Base-by-base conservation (phyloP, 768 basidiomycete species). In the Bullera alba region DNA sequence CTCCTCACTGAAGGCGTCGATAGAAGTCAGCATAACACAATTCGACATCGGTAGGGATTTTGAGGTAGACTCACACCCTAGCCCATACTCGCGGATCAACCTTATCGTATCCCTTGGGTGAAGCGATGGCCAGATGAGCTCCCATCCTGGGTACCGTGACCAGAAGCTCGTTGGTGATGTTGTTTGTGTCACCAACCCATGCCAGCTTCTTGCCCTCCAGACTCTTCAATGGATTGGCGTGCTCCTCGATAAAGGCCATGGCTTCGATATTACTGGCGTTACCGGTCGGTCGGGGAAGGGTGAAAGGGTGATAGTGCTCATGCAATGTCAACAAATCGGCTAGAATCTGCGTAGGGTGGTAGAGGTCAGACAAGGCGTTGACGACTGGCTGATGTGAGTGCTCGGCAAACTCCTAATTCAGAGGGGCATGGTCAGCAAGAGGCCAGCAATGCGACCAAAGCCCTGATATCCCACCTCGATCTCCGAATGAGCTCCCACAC, bases 141-240 rank as follows among this genome's bases (percentile, higher is more conserved):
- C 95, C 95, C 2, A 97, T 75, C 37, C 93, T 83, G 28, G 92
- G 93, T 67, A 85, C 87, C 5, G 89, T 83, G 58, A 97, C 93
- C 26, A 97, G 83, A 87, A 97, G 91, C 72, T 96, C 95, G 71
- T 97, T 87, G 50, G 95, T 76, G 42, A 99, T 88, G 66, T 97
- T 99, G 42, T 90, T 86, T 21, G 84, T 84, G 75, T 97, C 93
- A 6, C 93, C 93, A 49, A 97, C 80, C 71, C 91, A 99, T 7
- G 91, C 85, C 46, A 97, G 75, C 0, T 90, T 97, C 50, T 96
- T 78, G 0, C 90, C 84, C 1, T 79, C 80, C 23, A 96, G 77
- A n/a, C 61, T 52, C 15, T 55, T 45, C 14, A 51, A 28, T 6
- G 36, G 39, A n/a, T 35, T 14, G 28, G 46, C 56, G 22, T 39